Percentiles rank a stretch among this genome's conserved stretches.
Conservation (phyloP, 1,284 basidiomycete species). For the Naganishia liquefaciens region DNA sequence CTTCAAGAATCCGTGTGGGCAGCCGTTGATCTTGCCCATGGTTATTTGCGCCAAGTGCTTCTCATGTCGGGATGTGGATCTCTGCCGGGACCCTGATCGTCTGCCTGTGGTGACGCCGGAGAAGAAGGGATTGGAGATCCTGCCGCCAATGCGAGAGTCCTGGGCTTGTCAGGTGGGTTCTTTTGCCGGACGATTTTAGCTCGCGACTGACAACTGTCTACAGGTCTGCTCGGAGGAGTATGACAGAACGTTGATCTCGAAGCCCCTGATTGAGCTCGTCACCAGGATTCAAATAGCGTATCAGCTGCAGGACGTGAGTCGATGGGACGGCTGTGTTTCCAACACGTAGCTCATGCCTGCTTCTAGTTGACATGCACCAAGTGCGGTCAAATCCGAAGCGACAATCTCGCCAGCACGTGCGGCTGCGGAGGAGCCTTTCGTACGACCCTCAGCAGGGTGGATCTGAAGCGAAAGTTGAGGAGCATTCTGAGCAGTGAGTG, state of each 20-base stretch:
- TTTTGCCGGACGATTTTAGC: neutral
- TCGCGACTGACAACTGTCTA: neutral
- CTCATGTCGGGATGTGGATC: constrained; percentile 84
- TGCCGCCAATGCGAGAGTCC: constrained; percentile 53
- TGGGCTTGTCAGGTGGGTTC: constrained; percentile 54
- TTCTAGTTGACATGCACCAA: constrained; percentile 64
- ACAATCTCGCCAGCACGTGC: constrained; percentile 83
- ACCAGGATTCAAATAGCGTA: constrained; percentile 71
- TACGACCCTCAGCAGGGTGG: constrained; percentile 68
- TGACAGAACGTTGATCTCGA: constrained; percentile 81
- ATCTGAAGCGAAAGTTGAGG: constrained; percentile 67
- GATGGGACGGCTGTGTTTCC: neutral
- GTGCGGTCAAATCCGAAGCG: constrained; percentile 83
- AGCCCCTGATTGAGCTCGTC: constrained; percentile 76
- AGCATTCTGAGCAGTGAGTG: constrained; percentile 66
- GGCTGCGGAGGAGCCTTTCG: constrained; percentile 82
- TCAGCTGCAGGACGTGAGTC: constrained; percentile 80
- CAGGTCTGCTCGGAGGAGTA: constrained; percentile 61
- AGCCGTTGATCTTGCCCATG: constrained; percentile 75
- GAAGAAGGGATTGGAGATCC: constrained; percentile 39
- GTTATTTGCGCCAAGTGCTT: constrained; percentile 92
- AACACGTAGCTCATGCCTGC: neutral
- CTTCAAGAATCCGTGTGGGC: constrained; percentile 91
- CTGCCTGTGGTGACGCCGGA: constrained; percentile 58
- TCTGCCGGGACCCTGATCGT: constrained; percentile 88